Base-by-base conservation (phyloP, 1,284 basidiomycete species). In the Agroathelia rolfsii region DNA sequence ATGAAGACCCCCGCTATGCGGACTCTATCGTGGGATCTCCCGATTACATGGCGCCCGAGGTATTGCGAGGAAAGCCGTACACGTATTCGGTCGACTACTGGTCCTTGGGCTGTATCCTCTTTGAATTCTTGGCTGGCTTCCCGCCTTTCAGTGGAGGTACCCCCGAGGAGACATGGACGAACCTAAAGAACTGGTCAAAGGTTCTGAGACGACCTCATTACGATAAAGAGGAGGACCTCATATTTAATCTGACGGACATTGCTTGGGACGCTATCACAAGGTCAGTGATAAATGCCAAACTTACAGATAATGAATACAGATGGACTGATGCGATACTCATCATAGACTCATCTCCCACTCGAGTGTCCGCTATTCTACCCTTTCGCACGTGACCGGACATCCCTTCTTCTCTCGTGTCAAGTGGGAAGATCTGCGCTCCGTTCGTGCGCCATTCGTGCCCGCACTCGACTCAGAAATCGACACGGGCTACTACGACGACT, bases 401-500 rank as follows among this genome's bases (percentile, higher is more conserved):
- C 79, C 87, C 0, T 98, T 98, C 70, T 98, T 96, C 62, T 56
- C 69, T 10, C 59, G 64, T 11, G 62, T 82, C 6, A 68, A 75
- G 39, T 95, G 94, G 80, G 72, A 78, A 20, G 67, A 75, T 47
- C 65, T 97, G 14, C 81, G 94, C 24, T 60, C 72, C 12, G 69
- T 76, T 16, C 72, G 71, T n/a, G 84, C 95, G 9, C 95, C 95
- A 0, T 98, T 97, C 56, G 85, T 98, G 4, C 95, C 95, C 13
- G 83, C 90, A 7, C 74, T 99, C 22, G 93, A 97, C 51, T 87
- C 81, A 13, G 95, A 98, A 47, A 72, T 88, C 39, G 95, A 96
- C 55, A 93, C 93, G 1, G 94, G 93, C 8, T 98, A 98, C 64
- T 99, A 97, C 65, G 95, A 99, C 56, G 92, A 96, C 55, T 98